Conservation (phyloP, 768 basidiomycete species). For the Mycena alexandri region DNA sequence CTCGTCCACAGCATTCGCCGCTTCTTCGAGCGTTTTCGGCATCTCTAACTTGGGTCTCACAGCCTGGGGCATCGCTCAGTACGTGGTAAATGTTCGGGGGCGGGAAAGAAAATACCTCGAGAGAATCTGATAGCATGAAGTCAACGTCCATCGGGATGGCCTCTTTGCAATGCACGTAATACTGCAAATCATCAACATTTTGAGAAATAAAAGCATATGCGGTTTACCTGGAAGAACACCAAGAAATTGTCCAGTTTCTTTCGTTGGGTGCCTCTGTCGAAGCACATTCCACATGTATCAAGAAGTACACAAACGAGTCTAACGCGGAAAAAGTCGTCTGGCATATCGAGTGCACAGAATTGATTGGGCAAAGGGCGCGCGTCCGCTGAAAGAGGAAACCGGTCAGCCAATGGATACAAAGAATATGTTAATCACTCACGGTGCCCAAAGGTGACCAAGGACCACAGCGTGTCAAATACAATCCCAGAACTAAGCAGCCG, state of each 20-base stretch:
- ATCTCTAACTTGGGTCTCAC: constrained; percentile 85
- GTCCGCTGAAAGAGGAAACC: constrained; percentile 69
- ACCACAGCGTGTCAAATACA: constrained; percentile 95
- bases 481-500: constrained; percentile 89
- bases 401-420: constrained; percentile 29
- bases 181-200: constrained; percentile 53
- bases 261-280: constrained; percentile 92
- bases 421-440: constrained; percentile 66
- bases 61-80: constrained; percentile 60
- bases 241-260: constrained; percentile 95
- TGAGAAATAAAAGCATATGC: constrained; percentile 1
- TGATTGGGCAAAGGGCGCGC: constrained; percentile 88
- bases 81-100: not conserved
- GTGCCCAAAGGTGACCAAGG: constrained; percentile 94
- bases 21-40: constrained; percentile 85
- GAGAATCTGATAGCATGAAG: constrained; percentile 95
- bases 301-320: constrained; percentile 92
- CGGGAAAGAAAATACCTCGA: constrained; percentile 71
- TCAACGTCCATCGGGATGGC: constrained; percentile 97
- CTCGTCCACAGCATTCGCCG: constrained; percentile 90
- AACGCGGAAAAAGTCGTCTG: constrained; percentile 96
- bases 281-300: constrained; percentile 98
- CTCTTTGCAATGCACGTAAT: constrained; percentile 92
- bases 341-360: constrained; percentile 83
- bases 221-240: constrained; percentile 87